Evolutionary conservation across 2,329 filamentous ascomycete species (phyloP), one percentile per base, ranked within the genome.

Genomic region (Diplodia mutila): DNA sequence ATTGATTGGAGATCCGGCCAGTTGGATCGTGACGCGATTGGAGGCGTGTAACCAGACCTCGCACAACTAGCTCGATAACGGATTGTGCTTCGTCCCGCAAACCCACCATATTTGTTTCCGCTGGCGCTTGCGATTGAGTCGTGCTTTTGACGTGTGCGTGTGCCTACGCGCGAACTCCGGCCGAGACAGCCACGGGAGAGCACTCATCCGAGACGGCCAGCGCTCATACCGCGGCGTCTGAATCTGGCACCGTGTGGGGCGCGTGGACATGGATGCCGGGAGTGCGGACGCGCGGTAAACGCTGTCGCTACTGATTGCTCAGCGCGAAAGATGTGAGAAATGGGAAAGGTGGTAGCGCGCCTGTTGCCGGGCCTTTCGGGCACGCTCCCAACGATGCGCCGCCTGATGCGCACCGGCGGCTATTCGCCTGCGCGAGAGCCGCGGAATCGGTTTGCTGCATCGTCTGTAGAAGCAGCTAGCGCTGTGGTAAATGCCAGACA

Each of bases 21-120:
- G 9, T 21, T 59, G 64, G 64, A 59, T 51, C 53, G 64, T 39
- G 37, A 23, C 52, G 64, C 64, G 42, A 66, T 66, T 66, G 64
- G 64, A 66, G 64, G 32, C 34, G 53, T 48, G 52, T 51, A 57
- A 66, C 53, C 64, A 66, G 63, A 42, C 37, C 64, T 51, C 27
- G 52, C 53, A 63, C 59, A 63, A 51, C 59, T 63, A 63, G 59
- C 46, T 51, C 29, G 18, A 23, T 25, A 27, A 42, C 42, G 42
- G 57, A n/a, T 25, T 42, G 57, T 61, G 57, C 57, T n/a, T 34
- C 57, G 57, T 61, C 39, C 29, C 57, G 42, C 59, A 51, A 32
- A 39, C 55, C 39, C 21, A 12, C 59, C n/a, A 16, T 42, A 27
- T 27, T 49, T 25, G 29, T 42, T 23, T 48, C 46, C 39, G n/a